phyloP scores from a whole-genome alignment of 352 stramenopile genomes.

The Phytophthora foliorum region DNA sequence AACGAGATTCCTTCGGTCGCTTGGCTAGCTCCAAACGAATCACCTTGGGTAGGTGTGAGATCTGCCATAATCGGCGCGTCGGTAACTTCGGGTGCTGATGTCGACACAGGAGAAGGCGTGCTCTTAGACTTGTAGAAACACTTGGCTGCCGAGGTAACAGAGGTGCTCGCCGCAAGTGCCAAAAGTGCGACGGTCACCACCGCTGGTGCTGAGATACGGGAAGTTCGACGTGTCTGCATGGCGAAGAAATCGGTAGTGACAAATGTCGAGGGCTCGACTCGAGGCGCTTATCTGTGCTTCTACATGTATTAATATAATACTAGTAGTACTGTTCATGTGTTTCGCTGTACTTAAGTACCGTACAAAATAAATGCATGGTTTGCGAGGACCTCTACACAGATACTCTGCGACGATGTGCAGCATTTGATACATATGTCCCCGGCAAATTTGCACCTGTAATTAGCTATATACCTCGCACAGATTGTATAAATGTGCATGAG shows the following conservation, averaged over 20 bases:
- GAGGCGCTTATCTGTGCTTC: no score
- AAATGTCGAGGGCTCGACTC: no score
- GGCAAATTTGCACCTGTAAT: no score
- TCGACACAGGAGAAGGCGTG: background rate
- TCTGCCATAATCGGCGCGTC: background rate
- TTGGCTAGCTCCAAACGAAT: background rate
- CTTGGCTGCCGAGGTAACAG: conserved; percentile 16
- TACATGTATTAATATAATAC: no score
- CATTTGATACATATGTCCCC: no score
- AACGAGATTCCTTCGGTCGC: background rate
- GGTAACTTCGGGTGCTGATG: background rate
- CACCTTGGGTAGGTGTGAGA: background rate
- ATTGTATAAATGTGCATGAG: no score
- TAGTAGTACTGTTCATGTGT: no score
- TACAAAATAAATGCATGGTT: background rate
- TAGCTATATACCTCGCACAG: no score
- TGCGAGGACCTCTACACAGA: no score
- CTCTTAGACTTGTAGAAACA: conserved; percentile 18
- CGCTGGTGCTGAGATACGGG: background rate
- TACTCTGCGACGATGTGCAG: no score
- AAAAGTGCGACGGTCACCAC: conserved; percentile 43
- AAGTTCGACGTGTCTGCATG: conserved; percentile 8
- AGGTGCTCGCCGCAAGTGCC: conserved; percentile 23
- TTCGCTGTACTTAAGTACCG: no score
- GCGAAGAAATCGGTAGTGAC: conserved; percentile 36